A percentile compares a stretch with the other conserved stretches of the same genome.
Evolutionary conservation across 2,329 filamentous ascomycete genomes (phyloP).

Genomic region (Tricladium varicosporioides): DNA sequence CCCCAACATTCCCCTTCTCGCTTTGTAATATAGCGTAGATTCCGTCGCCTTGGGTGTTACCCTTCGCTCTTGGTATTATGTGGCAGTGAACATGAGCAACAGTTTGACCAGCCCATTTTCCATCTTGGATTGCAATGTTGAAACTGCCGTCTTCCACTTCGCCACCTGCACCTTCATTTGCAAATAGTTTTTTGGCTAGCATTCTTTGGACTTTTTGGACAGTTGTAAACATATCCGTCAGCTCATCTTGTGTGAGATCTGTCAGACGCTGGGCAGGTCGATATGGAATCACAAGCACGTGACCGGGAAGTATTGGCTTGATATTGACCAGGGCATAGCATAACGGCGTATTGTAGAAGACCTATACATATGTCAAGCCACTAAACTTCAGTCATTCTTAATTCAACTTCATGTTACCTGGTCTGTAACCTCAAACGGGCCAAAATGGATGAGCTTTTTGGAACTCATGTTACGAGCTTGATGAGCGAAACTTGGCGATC

Average conservation of each 20-base stretch:
- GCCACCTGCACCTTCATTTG: slow-evolving; percentile 43
- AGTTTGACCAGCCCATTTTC: slow-evolving; percentile 84
- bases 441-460: slow-evolving; percentile 60
- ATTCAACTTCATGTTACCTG: slow-evolving; percentile 50
- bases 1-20: slow-evolving; percentile 80
- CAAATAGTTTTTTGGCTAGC: slow-evolving; percentile 59
- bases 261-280: slow-evolving; percentile 64
- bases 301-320: slow-evolving; percentile 88
- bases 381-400: not conserved
- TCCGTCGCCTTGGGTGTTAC: slow-evolving; percentile 60
- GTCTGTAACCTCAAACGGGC: slow-evolving; percentile 71
- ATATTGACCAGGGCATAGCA: slow-evolving; percentile 92
- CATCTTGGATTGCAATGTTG: slow-evolving; percentile 95
- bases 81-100: slow-evolving; percentile 93
- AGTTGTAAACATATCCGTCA: slow-evolving; percentile 79
- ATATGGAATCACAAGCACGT: slow-evolving; percentile 84
- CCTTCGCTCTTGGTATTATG: slow-evolving; percentile 70
- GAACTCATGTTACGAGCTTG: slow-evolving; percentile 23
- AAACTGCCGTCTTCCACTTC: slow-evolving; percentile 64
- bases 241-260: slow-evolving; percentile 30
- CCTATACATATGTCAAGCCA: slow-evolving; percentile 47
- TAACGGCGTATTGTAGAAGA: slow-evolving; percentile 78
- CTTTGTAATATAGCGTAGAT: slow-evolving; percentile 82
- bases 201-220: slow-evolving; percentile 81
- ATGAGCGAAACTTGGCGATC: not conserved